phyloP scores from a whole-genome alignment of 495 filamentous ascomycete species.

The Evernia prunastri region DNA sequence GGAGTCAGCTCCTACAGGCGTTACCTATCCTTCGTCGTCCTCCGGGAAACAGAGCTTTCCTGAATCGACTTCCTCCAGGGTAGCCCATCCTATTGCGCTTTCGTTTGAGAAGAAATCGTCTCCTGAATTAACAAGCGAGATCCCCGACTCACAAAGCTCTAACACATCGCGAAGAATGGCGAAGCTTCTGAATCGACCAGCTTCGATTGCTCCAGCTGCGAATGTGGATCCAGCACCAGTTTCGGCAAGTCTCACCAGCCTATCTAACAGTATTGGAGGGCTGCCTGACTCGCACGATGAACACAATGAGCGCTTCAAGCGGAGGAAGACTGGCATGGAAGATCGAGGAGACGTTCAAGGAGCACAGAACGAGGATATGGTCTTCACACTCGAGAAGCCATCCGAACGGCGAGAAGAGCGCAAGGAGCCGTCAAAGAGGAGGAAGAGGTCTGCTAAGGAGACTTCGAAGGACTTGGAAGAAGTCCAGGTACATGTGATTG shows the following conservation, averaged over 20 bases:
- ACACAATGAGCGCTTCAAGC: not conserved
- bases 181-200: not conserved
- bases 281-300: not conserved
- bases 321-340: not conserved
- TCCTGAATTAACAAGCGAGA: slow-evolving; percentile 5
- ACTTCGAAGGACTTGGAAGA: not conserved
- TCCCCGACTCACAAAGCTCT: slow-evolving; percentile 13
- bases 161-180: not conserved
- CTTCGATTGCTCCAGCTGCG: not conserved
- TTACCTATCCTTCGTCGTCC: not conserved
- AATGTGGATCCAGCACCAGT: not conserved
- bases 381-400: not conserved
- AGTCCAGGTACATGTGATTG: slow-evolving; percentile 1
- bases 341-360: not conserved
- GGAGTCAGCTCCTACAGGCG: slow-evolving; percentile 5
- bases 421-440: not conserved
- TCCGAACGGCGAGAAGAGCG: not conserved
- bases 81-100: not conserved
- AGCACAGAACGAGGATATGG: not conserved
- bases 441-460: not conserved
- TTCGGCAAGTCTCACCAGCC: not conserved
- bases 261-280: not conserved
- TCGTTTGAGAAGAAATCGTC: not conserved
- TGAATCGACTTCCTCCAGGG: not conserved
- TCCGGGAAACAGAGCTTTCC: not conserved